A percentile compares a stretch with the other conserved stretches of the same genome.
Conservation (phyloP, 305 asterid species). For the Euphrasia arctica region DNA sequence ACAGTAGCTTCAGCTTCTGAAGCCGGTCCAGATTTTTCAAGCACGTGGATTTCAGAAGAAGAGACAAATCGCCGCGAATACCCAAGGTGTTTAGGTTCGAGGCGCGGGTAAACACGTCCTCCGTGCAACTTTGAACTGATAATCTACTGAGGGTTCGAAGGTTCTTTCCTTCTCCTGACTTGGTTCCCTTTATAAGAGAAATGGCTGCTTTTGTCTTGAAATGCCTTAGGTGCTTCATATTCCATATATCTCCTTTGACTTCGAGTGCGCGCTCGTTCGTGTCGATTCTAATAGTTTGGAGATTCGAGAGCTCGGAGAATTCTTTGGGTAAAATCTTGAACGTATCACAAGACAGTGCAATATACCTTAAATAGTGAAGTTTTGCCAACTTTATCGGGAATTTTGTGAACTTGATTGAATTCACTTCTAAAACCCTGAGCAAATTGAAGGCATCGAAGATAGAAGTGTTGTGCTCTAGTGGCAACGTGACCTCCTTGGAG, state of each 20-base stretch:
- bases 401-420: slow-evolving; percentile 25
- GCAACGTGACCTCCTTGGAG: slow-evolving; percentile 24
- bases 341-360: slow-evolving; percentile 16
- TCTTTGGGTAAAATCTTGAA: slow-evolving; percentile 26
- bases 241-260: slow-evolving; percentile 34
- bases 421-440: slow-evolving; percentile 29
- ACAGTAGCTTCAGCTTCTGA: too few species aligned
- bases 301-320: slow-evolving; percentile 32
- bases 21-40: too few species aligned
- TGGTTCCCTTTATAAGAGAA: slow-evolving; percentile 15
- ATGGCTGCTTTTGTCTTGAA: slow-evolving; percentile 28
- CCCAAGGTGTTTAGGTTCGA: too few species aligned
- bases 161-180: slow-evolving; percentile 25
- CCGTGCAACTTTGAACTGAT: too few species aligned
- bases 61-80: too few species aligned
- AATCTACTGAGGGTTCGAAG: slow-evolving; percentile 36
- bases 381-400: slow-evolving; percentile 26
- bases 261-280: too few species aligned
- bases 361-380: slow-evolving; percentile 33
- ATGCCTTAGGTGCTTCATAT: slow-evolving; percentile 35
- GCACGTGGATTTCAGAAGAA: too few species aligned
- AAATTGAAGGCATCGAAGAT: slow-evolving; percentile 28
- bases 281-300: slow-evolving; percentile 34
- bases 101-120: too few species aligned
- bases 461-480: not conserved